Evolutionary conservation across 2,329 filamentous ascomycete genomes (phyloP), one percentile per base, ranked within the genome.

Genomic region (Sporothrix pseudoabietina): DNA sequence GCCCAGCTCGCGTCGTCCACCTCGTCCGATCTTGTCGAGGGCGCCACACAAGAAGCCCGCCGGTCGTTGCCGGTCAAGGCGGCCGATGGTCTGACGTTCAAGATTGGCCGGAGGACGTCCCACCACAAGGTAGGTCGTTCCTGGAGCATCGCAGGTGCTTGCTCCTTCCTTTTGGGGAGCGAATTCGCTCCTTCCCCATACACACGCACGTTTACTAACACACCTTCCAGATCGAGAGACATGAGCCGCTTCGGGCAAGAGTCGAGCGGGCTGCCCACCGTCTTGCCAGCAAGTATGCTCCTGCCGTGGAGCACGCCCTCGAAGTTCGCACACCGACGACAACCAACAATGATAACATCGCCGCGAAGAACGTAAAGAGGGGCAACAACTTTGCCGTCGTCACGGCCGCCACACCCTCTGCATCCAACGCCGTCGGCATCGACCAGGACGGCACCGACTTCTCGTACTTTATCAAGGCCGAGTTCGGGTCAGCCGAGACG

Each of bases 391-490:
- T 86, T 77, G 77, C 81, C 1, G 79, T 89, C 14, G 82, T 85
- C 76, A 77, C 82, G 32, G 87, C 88, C 0, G 79, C 77, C 12
- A 78, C 83, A 1, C 83, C 88, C 0, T 81, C 82, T 0, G 80
- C 82, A 16, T 79, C 84, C 44, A 83, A 87, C 76, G 86, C 85
- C 55, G 85, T 83, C 10, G 88, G 88, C 10, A 83, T 92, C 71
- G 80, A 87, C 77, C 89, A 92, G 78, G 89, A 91, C 78, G 89
- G 89, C 19, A 87, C 86, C 19, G 90, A 92, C 78, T 89, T 86
- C 76, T 89, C 89, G 1, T 91, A 92, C 80, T 91, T 91, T 77
- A 81, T 89, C 59, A 80, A 88, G 78, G 87, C 87, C 19, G 77
- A 82, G 47, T 78, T 92, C 19, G 90, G 90, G 16, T 88, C 89